Percentiles rank a stretch among this genome's conserved stretches.
Evolutionary conservation across 1,284 basidiomycete species (phyloP).

Genomic region (Trametes hirsuta): DNA sequence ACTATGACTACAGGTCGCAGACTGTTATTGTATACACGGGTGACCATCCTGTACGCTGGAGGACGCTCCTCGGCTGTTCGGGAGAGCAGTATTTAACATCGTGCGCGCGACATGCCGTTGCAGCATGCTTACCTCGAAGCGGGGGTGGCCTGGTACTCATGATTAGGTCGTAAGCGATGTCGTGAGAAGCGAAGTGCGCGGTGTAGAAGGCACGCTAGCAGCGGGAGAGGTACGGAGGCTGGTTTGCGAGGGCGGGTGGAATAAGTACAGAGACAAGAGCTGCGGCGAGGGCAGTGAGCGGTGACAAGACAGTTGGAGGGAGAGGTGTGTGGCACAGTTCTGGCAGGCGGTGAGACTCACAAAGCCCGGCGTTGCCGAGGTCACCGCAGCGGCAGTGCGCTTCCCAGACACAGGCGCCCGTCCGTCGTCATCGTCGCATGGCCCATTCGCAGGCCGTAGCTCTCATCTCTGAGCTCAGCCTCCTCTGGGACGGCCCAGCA

Average conservation of each 20-base stretch:
- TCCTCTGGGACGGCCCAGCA: neutral
- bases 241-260: neutral
- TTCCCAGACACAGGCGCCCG: no score
- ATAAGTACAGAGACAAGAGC: constrained; percentile 4
- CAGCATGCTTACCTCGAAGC: constrained; percentile 21
- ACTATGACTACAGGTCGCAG: constrained; percentile 60
- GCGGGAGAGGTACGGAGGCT: neutral
- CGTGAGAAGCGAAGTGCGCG: neutral
- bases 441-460: neutral
- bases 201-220: neutral
- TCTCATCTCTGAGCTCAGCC: no score
- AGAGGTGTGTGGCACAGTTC: neutral
- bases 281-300: neutral
- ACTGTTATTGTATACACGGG: constrained; percentile 54
- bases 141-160: constrained; percentile 28
- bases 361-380: neutral
- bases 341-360: neutral
- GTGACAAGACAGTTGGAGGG: neutral
- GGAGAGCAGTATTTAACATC: neutral
- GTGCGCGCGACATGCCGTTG: neutral
- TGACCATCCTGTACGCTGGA: constrained; percentile 62
- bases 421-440: neutral
- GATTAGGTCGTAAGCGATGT: neutral
- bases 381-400: neutral
- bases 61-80: constrained; percentile 34